Evolutionary conservation across 2,329 filamentous ascomycete species (phyloP), one percentile per base, ranked within the genome.

Genomic region (Aspergillus sp.): DNA sequence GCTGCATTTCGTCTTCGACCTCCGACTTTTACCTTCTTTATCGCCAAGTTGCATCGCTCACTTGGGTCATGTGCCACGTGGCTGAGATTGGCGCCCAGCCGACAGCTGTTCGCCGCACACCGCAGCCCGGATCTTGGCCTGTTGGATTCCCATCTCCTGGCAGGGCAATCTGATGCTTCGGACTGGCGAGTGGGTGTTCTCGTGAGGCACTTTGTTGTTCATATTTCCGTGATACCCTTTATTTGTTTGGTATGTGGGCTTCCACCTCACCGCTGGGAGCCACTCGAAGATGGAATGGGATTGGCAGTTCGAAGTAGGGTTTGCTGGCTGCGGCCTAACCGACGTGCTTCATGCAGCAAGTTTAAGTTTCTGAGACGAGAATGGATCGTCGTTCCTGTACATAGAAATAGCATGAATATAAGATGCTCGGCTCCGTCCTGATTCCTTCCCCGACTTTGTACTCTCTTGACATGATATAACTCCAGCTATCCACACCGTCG

Each of bases 11-110:
- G 23, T 23, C 28, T 30, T 53, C 48, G 28, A 13, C 32, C 32
- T 32, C 32, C 32, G 49, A 38, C 36, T 49, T 21, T 49, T 30
- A 25, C 32, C 19, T 41, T 41, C n/a, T 48, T 45, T 45, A 45
- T 47, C 48, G 49, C 57, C 49, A 54, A 36, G 57, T 63, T 60
- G 60, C 61, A 58, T 55, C 61, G 61, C 58, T 59, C 28, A 48
- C 48, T 58, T 58, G 55, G 32, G 51, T 47, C 38, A 55, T 55
- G 21, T 58, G 58, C 61, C 61, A 61, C 61, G 61, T 63, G 58
- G 59, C 61, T 60, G 45, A 48, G 61, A 49, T 58, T 36, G 30
- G 28, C 55, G 59, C 61, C 61, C 54, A 58, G 55, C 55, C 45
- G 59, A 56, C 59, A 61, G 43, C 57, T 54, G 56, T 55, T 21